Base-by-base conservation (phyloP, 352 stramenopile species). In the Pilasporangium apinafurcum region DNA sequence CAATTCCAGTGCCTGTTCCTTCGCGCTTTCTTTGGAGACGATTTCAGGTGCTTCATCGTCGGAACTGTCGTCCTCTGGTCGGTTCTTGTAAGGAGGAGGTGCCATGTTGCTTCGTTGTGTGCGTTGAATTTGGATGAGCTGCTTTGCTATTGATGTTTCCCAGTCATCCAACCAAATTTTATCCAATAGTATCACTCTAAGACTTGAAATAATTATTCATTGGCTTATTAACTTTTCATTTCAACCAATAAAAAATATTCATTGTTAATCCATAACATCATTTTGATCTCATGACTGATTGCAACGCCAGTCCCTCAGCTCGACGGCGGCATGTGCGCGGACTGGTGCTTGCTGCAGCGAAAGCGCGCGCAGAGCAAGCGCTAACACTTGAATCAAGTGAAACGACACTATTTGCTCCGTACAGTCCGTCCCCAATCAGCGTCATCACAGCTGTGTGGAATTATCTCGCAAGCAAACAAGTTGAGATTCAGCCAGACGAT, bases 41-140 rank as follows among this genome's bases (percentile, higher is more conserved):
- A 83, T 69, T 48, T 92, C 79, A 20, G 79, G 79, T 21, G 79
- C 76, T 51, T 88, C 79, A 45, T 89, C 78, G 33, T 88, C 76
- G 52, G 68, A 83, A 32, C 75, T 60, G 38, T 65, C 59, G n/a
- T 37, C 31, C n/a, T 28, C 36, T 1, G 30, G 47, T 5, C 47
- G 38, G 38, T 54, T 54, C 38, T 54, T 54, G 37, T 48, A 47
- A n/a, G n/a, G n/a, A n/a, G n/a, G n/a, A n/a, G n/a, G n/a, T n/a
- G n/a, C n/a, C n/a, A 44, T 31, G 30, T 14, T 43, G 16, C 20
- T 29, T 35, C 21, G n/a, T 37, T 8, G 17, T 18, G n/a, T 30
- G 8, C 13, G 37, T 25, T 29, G n/a, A n/a, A n/a, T n/a, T n/a
- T n/a, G n/a, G n/a, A n/a, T n/a, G n/a, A n/a, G n/a, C n/a, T n/a